Evolutionary conservation across 2,329 filamentous ascomycete species (phyloP), one percentile per base, ranked within the genome.

Genomic region (Neofusicoccum kwambonambiense): DNA sequence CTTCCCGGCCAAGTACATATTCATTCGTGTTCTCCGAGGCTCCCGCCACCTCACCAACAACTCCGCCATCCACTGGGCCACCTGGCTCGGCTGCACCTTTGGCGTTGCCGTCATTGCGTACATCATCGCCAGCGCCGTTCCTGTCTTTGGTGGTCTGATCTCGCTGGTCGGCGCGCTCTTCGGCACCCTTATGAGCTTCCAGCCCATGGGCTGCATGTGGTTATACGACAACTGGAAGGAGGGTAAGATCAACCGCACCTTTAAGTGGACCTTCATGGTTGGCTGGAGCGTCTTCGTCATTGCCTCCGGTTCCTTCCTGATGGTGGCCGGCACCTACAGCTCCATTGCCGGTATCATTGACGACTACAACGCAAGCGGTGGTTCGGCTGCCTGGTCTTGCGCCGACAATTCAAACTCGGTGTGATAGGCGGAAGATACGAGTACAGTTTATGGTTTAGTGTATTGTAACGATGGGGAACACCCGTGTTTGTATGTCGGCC

Each of bases 181-280:
- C 66, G 83, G 83, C 2, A 78, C 80, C 0, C 85, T 83, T 82
- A 85, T 83, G 66, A 84, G 82, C 3, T 84, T 83, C 68, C 83
- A 83, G 1, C 77, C 84, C 47, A 81, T 81, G 1, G 83, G 83
- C 4, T 80, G 79, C 12, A 84, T 85, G 67, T 85, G 82, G 82
- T 72, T 84, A 9, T 79, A 84, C 69, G 2, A 74, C 76, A 62
- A 62, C 19, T 60, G 56, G 56, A 13, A 11, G n/a, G 31, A 27
- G 19, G 45, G 58, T 3, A 62, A 51, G 45, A 31, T 11, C 11
- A n/a, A n/a, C 8, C 27, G 22, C 4, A 41, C 34, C n/a, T 3
- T 13, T 13, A 41, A 39, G 17, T 50, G 47, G 58, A 62, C 8
- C 7, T 9, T 35, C 9, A 60, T 60, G 42, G 56, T 60, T 2